Base-by-base conservation (phyloP, 1,284 basidiomycete genomes). In the Pterula multifida region DNA sequence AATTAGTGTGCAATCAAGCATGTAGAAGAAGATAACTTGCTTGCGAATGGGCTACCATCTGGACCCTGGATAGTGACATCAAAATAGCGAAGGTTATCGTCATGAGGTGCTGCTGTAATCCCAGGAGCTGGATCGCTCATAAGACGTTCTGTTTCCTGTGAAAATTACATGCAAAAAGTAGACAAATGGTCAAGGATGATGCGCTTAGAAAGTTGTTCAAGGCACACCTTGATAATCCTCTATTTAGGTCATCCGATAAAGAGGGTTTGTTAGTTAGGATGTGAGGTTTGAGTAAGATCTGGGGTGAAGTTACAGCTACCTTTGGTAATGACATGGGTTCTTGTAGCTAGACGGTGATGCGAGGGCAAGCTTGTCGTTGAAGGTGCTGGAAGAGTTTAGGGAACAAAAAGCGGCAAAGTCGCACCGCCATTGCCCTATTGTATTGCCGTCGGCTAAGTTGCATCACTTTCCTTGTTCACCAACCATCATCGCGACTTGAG, bases 21-120 rank as follows among this genome's bases (percentile, higher is more conserved):
- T 9, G 11, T 26, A 25, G 49, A 50, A 54, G 36, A 53, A 23
- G 46, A 44, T 17, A n/a, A 72, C 89, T 62, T 63, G 94, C 93
- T 81, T 67, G 92, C 82, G 65, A 98, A 99, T 0, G 96, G 93
- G 61, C 90, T 94, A 35, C 89, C 90, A 55, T 85, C 86, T 1
- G 95, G 95, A 25, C 95, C 95, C 57, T 90, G 78, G 59, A 99
- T 95, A 48, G 90, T 87, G 44, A 99, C 95, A 71, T 99, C 93
- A 71, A 99, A 99, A 73, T 98, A 98, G 49, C 95, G 78, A 53
- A 99, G 71, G 69, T 99, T 98, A 64, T 99, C 95, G 13, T 98
- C 94, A 61, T 98, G 95, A 3, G 95, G 93, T 9, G 76, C 70
- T 17, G 95, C 96, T 23, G 87, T 80, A 57, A 98, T 98, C 48